Base-by-base conservation (phyloP, 2,329 filamentous ascomycete genomes). In the Colletotrichum paranaense region DNA sequence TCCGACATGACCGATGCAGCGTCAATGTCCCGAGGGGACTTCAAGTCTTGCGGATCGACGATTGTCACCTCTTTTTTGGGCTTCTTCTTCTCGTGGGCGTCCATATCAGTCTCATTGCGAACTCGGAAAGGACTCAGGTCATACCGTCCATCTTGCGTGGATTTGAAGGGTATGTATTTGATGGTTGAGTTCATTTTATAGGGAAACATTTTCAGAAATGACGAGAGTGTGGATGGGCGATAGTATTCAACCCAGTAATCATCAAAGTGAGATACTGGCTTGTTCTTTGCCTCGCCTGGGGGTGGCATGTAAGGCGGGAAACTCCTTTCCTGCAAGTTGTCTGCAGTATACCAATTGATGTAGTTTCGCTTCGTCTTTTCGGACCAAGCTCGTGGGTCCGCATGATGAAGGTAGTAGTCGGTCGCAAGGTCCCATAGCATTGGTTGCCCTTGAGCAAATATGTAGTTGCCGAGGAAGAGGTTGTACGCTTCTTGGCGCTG, bases 211-310 rank as follows among this genome's bases (percentile, higher is more conserved):
- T 98, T 99, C 16, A 92, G 89, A 76, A 98, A 95, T 0, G 95
- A 97, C 0, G 97, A 98, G 1, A 98, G 85, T 0, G 94, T 94
- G 8, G 94, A 88, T 0, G 97, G 97, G 16, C 95, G 92, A 80
- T 99, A 99, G 81, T 98, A 98, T 81, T 99, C 97, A 8, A 97
- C 87, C 97, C 97, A 99, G 82, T 98, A 99, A 81, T 98, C 95
- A 79, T 98, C 96, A 73, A 94, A 95, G 73, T 89, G 91, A 4
- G 87, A 84, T 3, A 93, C 83, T 7, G 86, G 85, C 74, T 86
- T 88, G 32, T 81, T 80, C 14, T 76, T 76, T 8, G 80, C 76
- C 26, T 85, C 81, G 46, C 82, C 80, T 4, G 83, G 83, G 12
- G 88, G 86, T 5, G 92, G 91, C 19, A 67, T 79, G 62, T 77